phyloP scores from a whole-genome alignment of 2,329 filamentous ascomycete species.

The Cryphonectria carpinicola region DNA sequence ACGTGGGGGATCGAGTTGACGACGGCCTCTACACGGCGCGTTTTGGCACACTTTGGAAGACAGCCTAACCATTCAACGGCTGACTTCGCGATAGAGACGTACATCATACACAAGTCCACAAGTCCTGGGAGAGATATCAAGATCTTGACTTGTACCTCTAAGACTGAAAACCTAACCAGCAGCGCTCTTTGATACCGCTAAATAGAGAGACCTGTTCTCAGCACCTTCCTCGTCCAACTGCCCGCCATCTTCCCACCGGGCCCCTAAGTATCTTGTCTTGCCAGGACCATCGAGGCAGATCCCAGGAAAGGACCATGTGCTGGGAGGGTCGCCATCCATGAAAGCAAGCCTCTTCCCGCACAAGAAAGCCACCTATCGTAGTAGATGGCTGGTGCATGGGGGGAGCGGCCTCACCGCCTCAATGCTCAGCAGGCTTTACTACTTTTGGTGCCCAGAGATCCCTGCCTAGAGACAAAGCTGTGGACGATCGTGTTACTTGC shows the following conservation, averaged over 20 bases:
- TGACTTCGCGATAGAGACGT: not conserved
- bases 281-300: not conserved
- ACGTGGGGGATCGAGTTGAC: not conserved
- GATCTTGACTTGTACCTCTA: not conserved
- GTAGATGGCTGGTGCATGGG: not conserved
- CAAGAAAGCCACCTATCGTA: not conserved
- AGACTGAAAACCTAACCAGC: not conserved
- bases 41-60: not conserved
- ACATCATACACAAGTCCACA: not conserved
- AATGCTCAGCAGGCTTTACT: not conserved
- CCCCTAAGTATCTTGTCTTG: not conserved
- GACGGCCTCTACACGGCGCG: not conserved
- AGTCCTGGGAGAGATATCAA: not conserved
- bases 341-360: not conserved
- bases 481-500: not conserved
- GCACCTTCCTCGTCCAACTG: not conserved
- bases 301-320: conserved; percentile 1
- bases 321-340: not conserved
- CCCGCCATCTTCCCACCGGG: not conserved
- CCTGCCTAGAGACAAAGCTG: not conserved
- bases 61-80: not conserved
- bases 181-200: not conserved
- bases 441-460: not conserved
- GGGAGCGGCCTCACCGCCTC: not conserved
- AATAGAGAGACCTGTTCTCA: not conserved